Evolutionary conservation across 2,329 filamentous ascomycete species (phyloP), one percentile per base, ranked within the genome.

Genomic region (Neospermospora avenae): DNA sequence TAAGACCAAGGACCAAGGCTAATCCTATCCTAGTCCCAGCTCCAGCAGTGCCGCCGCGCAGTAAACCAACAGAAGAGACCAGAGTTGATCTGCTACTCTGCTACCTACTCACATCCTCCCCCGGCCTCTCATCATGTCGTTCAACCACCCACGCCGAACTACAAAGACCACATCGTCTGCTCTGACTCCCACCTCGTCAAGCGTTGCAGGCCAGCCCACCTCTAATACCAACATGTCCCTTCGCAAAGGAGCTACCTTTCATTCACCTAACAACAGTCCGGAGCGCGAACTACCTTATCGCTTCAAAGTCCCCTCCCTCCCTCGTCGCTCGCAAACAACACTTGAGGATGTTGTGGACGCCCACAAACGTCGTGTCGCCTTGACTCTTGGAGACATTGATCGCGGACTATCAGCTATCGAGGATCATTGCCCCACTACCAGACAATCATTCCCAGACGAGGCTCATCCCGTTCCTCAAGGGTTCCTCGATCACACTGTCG

Each of bases 291-390:
- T 62, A 63, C 71, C 69, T 75, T 69, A 73, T 79, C 63, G 75
- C 74, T 65, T 77, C 75, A 59, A 64, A 49, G 61, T 69, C 22
- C 71, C 71, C 20, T 64, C 68, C n/a, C 80, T 89, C 69, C 81
- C 78, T 70, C 77, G 82, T 67, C 86, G 89, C 61, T 86, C 88
- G 53, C 85, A 88, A 68, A 89, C 88, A 55, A 82, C 77, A 65
- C 77, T 91, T 62, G 87, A 91, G 76, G 86, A 89, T 81, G 84
- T 88, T 58, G 81, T 90, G 73, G 85, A 86, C 70, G 84, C 86
- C 64, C 83, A 87, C 69, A 81, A 84, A 71, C 84, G 87, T 71
- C 88, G 88, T 67, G 85, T 87, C 73, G 85, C 84, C 66, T 74
- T 88, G 71, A 84, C 86, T 66, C 77, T 91, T 57, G 83, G 80